Base-by-base conservation (phyloP, 2,329 filamentous ascomycete genomes). In the Cladosporium sp. region DNA sequence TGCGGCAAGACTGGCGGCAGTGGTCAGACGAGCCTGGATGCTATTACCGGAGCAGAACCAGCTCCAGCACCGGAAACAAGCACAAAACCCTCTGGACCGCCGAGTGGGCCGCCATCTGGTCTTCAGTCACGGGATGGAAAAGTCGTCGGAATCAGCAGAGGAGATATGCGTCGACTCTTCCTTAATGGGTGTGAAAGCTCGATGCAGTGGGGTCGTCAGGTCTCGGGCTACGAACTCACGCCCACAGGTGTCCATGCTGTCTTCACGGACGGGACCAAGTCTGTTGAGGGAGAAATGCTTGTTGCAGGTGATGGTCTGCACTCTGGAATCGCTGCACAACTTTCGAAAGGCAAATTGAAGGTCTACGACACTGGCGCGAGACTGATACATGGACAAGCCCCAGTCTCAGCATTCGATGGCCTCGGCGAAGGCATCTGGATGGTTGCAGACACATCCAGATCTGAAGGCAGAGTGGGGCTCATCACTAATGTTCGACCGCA, bases 311-410 rank as follows among this genome's bases (percentile, higher is more conserved):
- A 88, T 50, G 85, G 86, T 11, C 81, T 87, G 40, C 81, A 83
- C 65, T 87, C 84, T 8, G 76, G 77, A 52, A 77, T 88, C 12
- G 83, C 84, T 0, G 80, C 78, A 64, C 84, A 88, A 70, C 72
- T 87, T 3, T 84, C 82, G 0, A 73, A 74, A 3, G 84, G 83
- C 1, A 79, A 73, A 51, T 68, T 87, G 47, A 87, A 85, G 68
- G 80, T 84, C 4, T 88, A 81, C 66, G 85, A 88, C 64, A 83
- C 84, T 0, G 84, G 85, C 3, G 82, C 84, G 0, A 72, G 85
- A 50, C 84, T 84, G 1, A 87, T 88, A 22, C 85, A 88, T 63
- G 86, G 85, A 0, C 84, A 87, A 67, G 84, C 86, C 7, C 83
- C 84, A 0, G 84, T 80, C 0, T 78, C 80, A 0, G 84, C 85